phyloP scores from a whole-genome alignment of 1,284 basidiomycete genomes.

The Austropuccinia psidii region DNA sequence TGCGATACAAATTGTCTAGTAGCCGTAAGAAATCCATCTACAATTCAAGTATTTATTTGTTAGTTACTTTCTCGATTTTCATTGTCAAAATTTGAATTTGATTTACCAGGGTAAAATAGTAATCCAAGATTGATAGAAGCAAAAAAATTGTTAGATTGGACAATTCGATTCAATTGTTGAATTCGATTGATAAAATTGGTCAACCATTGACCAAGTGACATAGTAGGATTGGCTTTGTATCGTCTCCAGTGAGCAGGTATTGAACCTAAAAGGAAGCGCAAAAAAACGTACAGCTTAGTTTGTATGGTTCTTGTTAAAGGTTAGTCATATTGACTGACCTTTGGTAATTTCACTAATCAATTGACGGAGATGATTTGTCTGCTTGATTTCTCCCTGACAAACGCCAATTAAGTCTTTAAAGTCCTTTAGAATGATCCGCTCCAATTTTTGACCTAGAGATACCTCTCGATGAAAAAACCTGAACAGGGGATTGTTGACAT shows the following conservation, averaged over 20 bases:
- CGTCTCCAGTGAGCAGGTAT: conserved; percentile 77
- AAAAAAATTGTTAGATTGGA: conserved; percentile 57
- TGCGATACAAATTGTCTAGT: conserved; percentile 87
- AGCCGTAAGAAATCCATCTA: conserved; percentile 78
- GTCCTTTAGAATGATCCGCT: conserved; percentile 69
- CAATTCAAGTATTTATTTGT: no score
- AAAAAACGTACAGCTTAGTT: neutral
- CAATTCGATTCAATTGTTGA: conserved; percentile 69
- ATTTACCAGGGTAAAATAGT: conserved; percentile 71
- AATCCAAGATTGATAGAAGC: conserved; percentile 74
- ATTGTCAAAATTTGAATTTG: neutral
- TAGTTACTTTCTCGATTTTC: no score
- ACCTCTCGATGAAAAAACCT: conserved; percentile 82
- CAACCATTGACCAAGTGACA: conserved; percentile 60
- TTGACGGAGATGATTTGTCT: conserved; percentile 82
- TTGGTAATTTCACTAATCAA: conserved; percentile 80
- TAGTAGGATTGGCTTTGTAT: conserved; percentile 74
- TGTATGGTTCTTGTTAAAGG: neutral
- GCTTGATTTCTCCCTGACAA: conserved; percentile 76
- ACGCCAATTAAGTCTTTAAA: conserved; percentile 71
- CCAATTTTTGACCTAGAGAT: conserved; percentile 65
- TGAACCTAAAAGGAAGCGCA: neutral
- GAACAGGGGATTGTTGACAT: conserved; percentile 62
- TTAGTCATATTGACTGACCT: conserved; percentile 53
- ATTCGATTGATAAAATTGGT: conserved; percentile 70